Evolutionary conservation across 2,329 filamentous ascomycete species (phyloP), one percentile per base, ranked within the genome.

Genomic region (Alternaria viburni): DNA sequence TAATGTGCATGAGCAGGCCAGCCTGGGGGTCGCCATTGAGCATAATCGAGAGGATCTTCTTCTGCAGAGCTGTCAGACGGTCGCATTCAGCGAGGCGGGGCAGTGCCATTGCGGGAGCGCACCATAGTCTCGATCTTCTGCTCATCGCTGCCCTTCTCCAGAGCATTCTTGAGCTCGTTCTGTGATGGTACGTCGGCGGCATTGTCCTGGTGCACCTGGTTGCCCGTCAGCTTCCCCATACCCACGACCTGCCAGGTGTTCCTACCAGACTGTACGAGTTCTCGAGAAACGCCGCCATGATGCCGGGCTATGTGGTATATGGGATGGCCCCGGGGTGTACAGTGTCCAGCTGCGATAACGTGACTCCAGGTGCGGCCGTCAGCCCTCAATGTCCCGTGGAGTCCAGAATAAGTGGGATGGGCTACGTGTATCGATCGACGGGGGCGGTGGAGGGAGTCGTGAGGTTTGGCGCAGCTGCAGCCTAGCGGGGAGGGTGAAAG

Each of bases 1-100:
- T 99, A 78, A 99, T 99, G 84, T 98, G 96, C 96, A 99, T 99
- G 74, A 99, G 89, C 19, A 99, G 87, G 72, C 93, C 90, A 25
- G 94, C 91, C 91, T 99, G 96, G 44, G 96, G 90, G 79, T 99
- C 95, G 72, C 96, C 96, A 81, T 98, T 98, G 77, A 99, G 89
- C 96, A 99, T 98, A 79, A 97, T 89, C 68, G 93, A 97, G 79
- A 98, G 85, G 80, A 99, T 93, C 84, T 90, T 91, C 89, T 96
- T 96, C 77, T 79, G 69, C 66, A 44, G 54, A 54, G 19, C 59
- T 66, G 73, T 78, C 59, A 78, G 74, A 68, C 51, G 59, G 65
- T 50, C 54, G 49, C 30, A 59, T 93, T 96, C 96, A 56, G 19
- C 65, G 59, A 59, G 65, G 64, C 71, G 74, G 74, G 74, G 73